Conservation (phyloP, 2,329 filamentous ascomycete genomes). For the Dothideomycetes sp. region DNA sequence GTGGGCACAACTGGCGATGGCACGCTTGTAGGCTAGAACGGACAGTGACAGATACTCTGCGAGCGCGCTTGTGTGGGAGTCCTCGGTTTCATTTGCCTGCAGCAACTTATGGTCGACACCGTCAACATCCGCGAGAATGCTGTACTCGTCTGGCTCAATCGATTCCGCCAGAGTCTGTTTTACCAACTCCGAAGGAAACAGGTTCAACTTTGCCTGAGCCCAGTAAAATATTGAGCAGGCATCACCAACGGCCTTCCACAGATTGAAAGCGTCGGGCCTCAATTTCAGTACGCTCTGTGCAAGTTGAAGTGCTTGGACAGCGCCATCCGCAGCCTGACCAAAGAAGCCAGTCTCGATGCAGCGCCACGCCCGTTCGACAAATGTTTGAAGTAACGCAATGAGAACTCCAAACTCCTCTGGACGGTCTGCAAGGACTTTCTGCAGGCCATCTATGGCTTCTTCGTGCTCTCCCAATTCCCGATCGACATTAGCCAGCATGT, state of each 20-base stretch:
- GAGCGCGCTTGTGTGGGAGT: not conserved
- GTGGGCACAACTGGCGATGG: conserved; percentile 58
- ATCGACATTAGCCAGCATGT: conserved; percentile 92
- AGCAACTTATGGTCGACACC: conserved; percentile 32
- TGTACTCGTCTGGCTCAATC: conserved; percentile 45
- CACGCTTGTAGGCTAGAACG: conserved; percentile 75
- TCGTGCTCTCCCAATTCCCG: conserved; percentile 86
- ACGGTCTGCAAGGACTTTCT: conserved; percentile 56
- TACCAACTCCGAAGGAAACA: conserved; percentile 52
- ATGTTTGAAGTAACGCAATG: conserved; percentile 77
- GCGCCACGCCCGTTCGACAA: conserved; percentile 69
- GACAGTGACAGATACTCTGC: conserved; percentile 7
- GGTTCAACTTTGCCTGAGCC: conserved; percentile 54
- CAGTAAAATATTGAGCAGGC: conserved; percentile 75
- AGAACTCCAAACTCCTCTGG: conserved; percentile 74
- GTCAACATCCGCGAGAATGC: conserved; percentile 59
- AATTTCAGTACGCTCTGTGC: conserved; percentile 51
- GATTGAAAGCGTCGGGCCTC: conserved; percentile 68
- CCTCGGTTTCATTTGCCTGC: not conserved
- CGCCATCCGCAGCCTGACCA: conserved; percentile 66
- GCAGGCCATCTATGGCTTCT: conserved; percentile 67
- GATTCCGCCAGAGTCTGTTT: conserved; percentile 46
- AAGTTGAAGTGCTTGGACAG: conserved; percentile 56
- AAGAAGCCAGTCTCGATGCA: conserved; percentile 76
- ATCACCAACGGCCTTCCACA: conserved; percentile 90